These are phyloP conservation scores for Dothidotthia symphoricarpi DNA, from an alignment of 2,329 filamentous ascomycete genomes.

Conservation along the genomic window DNA sequence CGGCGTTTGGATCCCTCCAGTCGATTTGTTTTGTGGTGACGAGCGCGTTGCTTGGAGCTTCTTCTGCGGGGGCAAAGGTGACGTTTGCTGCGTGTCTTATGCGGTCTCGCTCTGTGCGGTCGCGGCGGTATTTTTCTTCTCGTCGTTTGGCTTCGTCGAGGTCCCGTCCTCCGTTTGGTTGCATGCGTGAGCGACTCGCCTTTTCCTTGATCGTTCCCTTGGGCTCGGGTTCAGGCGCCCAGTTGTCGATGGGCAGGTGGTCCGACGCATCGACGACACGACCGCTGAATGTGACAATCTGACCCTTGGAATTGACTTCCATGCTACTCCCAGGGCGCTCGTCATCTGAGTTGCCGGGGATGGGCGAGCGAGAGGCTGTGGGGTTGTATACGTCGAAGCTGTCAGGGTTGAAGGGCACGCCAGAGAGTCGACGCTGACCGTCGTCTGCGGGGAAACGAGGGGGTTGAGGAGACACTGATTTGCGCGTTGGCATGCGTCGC, in stretches of 20 bases:
- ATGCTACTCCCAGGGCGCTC: constrained; percentile 38
- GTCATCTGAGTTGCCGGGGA: constrained; percentile 18
- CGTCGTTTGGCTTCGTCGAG: constrained; percentile 35
- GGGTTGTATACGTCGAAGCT: constrained; percentile 74
- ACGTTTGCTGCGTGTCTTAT: constrained; percentile 32
- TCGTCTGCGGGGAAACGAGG: constrained; percentile 44
- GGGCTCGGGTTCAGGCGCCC: constrained; percentile 73
- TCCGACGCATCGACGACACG: constrained; percentile 77
- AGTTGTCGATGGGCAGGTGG: constrained; percentile 72
- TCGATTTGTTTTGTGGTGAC: constrained; percentile 31
- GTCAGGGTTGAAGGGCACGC: constrained; percentile 71
- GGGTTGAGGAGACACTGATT: constrained; percentile 72
- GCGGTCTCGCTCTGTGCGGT: constrained; percentile 34
- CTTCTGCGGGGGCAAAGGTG: constrained; percentile 17
- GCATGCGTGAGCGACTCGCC: constrained; percentile 46
- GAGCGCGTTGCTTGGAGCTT: constrained; percentile 28
- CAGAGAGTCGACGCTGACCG: constrained; percentile 55
- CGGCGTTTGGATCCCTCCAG: constrained; percentile 19
- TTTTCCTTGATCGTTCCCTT: constrained; percentile 51
- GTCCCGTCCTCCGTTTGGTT: constrained; percentile 53
- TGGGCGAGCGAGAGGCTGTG: constrained; percentile 29
- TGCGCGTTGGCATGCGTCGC: constrained; percentile 57
- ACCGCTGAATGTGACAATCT: constrained; percentile 74
- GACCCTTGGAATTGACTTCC: constrained; percentile 56
- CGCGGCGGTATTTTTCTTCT: constrained; percentile 35